A percentile compares a stretch with the other conserved stretches of the same genome.
Conservation (phyloP, 176 grass and related monocot genomes). For the Tillandsia leiboldiana region DNA sequence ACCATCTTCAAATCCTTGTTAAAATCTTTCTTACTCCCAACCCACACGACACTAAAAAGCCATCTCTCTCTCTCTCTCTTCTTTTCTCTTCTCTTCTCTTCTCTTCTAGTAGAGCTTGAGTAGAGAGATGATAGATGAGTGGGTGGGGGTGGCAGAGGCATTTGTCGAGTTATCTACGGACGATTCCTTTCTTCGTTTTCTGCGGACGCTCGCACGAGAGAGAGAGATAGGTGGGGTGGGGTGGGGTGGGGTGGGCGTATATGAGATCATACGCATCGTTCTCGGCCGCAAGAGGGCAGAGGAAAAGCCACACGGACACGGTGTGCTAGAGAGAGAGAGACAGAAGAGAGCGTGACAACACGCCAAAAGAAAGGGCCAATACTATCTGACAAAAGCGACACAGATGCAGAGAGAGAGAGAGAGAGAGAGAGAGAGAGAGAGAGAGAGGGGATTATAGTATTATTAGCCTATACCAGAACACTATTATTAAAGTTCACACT, state of each 20-base stretch:
- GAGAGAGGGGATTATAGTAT: too few relatives aligned
- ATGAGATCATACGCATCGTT: background rate
- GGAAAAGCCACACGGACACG: constrained; percentile 14
- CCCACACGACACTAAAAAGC: background rate
- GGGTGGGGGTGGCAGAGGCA: background rate
- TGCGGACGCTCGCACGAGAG: background rate
- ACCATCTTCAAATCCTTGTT: too few relatives aligned
- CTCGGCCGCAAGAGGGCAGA: background rate
- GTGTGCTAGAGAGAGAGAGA: too few relatives aligned
- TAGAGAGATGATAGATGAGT: background rate
- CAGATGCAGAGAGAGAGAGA: constrained; percentile 1
- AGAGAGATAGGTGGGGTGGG: too few relatives aligned
- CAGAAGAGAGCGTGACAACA: background rate
- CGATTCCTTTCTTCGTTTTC: background rate
- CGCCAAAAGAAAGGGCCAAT: constrained; percentile 6
- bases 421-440: background rate
- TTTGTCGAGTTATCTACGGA: background rate
- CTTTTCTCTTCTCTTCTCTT: background rate
- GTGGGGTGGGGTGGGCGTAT: background rate
- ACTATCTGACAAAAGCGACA: constrained; percentile 20
- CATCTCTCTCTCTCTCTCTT: background rate
- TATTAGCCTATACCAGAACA: too few relatives aligned
- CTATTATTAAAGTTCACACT: too few relatives aligned
- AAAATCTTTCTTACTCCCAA: background rate
- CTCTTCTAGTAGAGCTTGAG: background rate